Conservation (phyloP, 2,329 filamentous ascomycete genomes). For the Penicillium brevicompactum region DNA sequence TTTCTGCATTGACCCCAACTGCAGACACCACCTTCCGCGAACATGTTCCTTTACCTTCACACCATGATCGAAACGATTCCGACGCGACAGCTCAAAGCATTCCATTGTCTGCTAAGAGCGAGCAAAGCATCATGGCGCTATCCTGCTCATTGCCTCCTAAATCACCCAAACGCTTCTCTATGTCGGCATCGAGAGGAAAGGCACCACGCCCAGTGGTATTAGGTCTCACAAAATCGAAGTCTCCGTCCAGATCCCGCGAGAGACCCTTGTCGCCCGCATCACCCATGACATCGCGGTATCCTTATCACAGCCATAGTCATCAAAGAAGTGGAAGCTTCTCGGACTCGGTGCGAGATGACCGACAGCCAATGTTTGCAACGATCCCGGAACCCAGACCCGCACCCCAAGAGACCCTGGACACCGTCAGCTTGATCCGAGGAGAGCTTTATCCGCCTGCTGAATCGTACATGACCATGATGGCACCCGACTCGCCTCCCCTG, state of each 20-base stretch:
- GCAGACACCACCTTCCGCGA: conserved; percentile 18
- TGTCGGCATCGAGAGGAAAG: conserved; percentile 34
- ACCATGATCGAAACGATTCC: conserved; percentile 41
- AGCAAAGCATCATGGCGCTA: conserved; percentile 57
- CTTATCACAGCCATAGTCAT: conserved; percentile 60
- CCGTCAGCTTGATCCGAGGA: conserved; percentile 84
- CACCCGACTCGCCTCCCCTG: conserved; percentile 51
- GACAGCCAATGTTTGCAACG: conserved; percentile 54
- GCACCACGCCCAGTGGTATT: conserved; percentile 47
- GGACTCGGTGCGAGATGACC: conserved; percentile 75
- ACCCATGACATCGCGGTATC: conserved; percentile 45
- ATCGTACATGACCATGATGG: conserved; percentile 71
- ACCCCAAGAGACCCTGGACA: conserved; percentile 66
- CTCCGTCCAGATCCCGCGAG: conserved; percentile 26
- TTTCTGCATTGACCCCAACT: conserved; percentile 1
- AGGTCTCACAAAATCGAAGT: conserved; percentile 31
- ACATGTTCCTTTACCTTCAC: conserved; percentile 16
- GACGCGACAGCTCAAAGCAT: conserved; percentile 37
- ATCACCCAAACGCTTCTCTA: conserved; percentile 42
- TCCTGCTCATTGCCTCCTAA: conserved; percentile 63
- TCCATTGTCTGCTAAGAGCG: conserved; percentile 43
- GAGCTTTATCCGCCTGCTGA: conserved; percentile 81
- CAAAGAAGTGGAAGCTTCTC: conserved; percentile 86
- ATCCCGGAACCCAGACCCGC: conserved; percentile 50
- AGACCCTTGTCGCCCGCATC: conserved; percentile 27